Evolutionary conservation across 2,329 filamentous ascomycete species (phyloP).

Genomic region (Clathrospora elynae): DNA sequence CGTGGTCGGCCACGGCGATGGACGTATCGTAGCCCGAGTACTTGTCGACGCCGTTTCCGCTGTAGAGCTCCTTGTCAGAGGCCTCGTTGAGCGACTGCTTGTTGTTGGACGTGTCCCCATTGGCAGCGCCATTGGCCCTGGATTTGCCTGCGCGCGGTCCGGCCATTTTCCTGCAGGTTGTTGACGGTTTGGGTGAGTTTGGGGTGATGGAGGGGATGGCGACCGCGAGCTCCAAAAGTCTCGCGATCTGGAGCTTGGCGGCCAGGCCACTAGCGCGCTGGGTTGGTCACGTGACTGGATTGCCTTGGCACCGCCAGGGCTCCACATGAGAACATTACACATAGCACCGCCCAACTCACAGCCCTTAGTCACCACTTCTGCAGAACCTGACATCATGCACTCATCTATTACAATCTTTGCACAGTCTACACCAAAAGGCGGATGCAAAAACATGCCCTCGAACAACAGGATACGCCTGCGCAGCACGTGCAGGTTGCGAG

Average conservation of each 20-base stretch:
- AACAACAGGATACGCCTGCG: no score
- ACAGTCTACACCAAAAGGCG: no score
- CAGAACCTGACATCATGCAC: no score
- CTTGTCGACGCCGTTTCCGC: slow-evolving; percentile 74
- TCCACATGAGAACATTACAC: no score
- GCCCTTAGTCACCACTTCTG: background rate
- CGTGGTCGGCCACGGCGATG: slow-evolving; percentile 77
- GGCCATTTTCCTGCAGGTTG: slow-evolving; percentile 42
- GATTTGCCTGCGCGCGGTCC: slow-evolving; percentile 62
- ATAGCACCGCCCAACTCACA: no score
- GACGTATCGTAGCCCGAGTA: slow-evolving; percentile 91
- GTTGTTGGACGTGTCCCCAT: slow-evolving; percentile 79
- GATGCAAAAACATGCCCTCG: no score
- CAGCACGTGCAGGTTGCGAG: slow-evolving; percentile 1
- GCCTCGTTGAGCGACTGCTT: slow-evolving; percentile 90
- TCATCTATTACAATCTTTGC: no score
- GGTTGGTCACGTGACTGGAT: slow-evolving; percentile 8
- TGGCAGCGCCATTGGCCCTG: slow-evolving; percentile 76
- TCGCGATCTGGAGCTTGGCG: slow-evolving; percentile 18
- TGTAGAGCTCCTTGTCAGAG: slow-evolving; percentile 86
- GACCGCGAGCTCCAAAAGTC: slow-evolving; percentile 19
- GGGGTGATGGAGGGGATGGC: slow-evolving; percentile 20
- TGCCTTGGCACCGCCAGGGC: background rate
- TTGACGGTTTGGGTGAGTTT: slow-evolving; percentile 16
- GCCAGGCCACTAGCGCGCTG: slow-evolving; percentile 12